These are phyloP conservation scores for Pneumocystis carinii DNA, from an alignment of 1,139 yeast genomes.

Conservation along the genomic window DNA sequence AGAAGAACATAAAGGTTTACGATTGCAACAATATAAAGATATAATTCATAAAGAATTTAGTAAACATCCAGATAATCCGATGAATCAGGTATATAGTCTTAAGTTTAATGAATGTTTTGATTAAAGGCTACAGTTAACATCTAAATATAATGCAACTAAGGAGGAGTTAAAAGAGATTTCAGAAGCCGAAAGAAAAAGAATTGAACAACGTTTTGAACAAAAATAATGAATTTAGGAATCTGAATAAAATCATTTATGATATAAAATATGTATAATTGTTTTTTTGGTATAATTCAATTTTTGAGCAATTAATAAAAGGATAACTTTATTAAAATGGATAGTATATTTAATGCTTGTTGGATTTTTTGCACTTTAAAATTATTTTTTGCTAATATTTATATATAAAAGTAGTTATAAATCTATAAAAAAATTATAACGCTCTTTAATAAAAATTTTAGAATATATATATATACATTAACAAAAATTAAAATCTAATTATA, in stretches of 20 bases:
- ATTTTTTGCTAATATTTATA: background rate
- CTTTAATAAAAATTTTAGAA: too few species aligned
- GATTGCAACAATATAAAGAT: slow-evolving; percentile 66
- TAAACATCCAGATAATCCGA: slow-evolving; percentile 67
- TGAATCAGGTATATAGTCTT: slow-evolving; percentile 56
- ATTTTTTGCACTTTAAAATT: background rate
- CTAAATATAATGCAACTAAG: slow-evolving; percentile 4
- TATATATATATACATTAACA: too few species aligned
- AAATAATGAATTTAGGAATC: background rate
- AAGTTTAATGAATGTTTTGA: slow-evolving; percentile 28
- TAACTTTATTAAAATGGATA: background rate
- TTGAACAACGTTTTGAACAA: slow-evolving; percentile 4
- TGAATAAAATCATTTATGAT: too few species aligned
- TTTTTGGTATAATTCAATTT: background rate
- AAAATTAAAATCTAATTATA: too few species aligned
- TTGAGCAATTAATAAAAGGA: background rate
- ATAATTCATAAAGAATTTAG: slow-evolving; percentile 66
- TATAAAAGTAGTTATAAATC: background rate
- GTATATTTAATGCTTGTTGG: background rate
- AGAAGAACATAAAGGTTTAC: slow-evolving; percentile 65
- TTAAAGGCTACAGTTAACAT: background rate
- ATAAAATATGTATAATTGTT: too few species aligned
- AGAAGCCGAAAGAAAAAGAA: slow-evolving; percentile 5
- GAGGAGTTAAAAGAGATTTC: slow-evolving; percentile 8
- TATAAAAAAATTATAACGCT: too few species aligned